Evolutionary conservation across 768 basidiomycete species (phyloP), one percentile per base, ranked within the genome.

Genomic region (Phanerodontia chrysosporium): DNA sequence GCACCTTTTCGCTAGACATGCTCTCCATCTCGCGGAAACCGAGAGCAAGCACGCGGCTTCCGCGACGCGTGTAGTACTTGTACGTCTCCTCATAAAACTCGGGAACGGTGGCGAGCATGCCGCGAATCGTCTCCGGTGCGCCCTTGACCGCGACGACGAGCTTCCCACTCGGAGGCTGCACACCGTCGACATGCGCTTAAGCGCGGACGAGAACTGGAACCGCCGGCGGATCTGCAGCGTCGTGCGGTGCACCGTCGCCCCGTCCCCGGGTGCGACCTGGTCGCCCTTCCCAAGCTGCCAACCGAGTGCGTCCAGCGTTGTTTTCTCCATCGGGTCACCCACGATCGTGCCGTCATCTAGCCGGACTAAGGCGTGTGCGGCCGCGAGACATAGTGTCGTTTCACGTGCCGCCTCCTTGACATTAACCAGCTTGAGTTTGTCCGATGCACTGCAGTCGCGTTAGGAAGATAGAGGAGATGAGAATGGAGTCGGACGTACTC

Each of bases 251-350:
- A 83, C 75, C 0, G 84, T 80, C 12, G 75, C 74, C 49, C 70
- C 65, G 1, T 76, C 69, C 32, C 78, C 74, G 0, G 93, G 87
- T 1, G 83, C 73, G 61, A 96, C 76, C n/a, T 78, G 71, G 65
- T 96, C 92, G 30, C 89, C 90, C 74, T 85, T 84, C 10, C 72
- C 75, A 42, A 98, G 71, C 58, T 84, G 85, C 96, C 97, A 98
- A 49, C 92, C 87, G 28, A 99, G 79, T 2, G 93, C 88, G 61
- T 92, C 90, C 7, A 98, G 77, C 0, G 97, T 96, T 0, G 92
- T 95, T 76, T 95, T 95, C 74, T 99, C 97, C 97, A 99, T 99
- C 0, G 97, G 97, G 70, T 99, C 97, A 3, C 97, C 97, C 45
- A 98, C 95, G 36, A 95, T 76, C 1, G 87, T 88, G 9, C 93